Evolutionary conservation across 208 protist genomes (phyloP).

Genomic region (Trypanosoma melophagium): DNA sequence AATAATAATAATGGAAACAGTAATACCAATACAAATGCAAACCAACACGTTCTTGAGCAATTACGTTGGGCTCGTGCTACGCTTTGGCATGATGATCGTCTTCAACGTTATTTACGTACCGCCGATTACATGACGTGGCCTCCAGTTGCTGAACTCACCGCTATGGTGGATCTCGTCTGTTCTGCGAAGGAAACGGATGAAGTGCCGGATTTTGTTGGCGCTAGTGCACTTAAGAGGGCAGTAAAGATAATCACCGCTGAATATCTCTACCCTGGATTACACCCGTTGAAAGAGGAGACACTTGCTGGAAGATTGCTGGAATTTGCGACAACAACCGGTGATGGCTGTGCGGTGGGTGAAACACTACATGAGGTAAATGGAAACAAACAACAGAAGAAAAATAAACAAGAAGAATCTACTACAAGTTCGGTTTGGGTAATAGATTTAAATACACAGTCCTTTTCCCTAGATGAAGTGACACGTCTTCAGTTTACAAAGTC

Average conservation of each 20-base stretch:
- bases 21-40: too few relatives aligned
- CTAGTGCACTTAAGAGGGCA: constrained; percentile 37
- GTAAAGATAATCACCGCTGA: constrained; percentile 42
- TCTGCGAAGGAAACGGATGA: constrained; percentile 49
- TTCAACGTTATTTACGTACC: constrained; percentile 49
- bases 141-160: constrained; percentile 28
- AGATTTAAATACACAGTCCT: constrained; percentile 29
- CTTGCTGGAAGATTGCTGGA: constrained; percentile 40
- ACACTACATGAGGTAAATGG: constrained; percentile 1
- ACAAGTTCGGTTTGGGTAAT: constrained; percentile 38
- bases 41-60: constrained; percentile 30
- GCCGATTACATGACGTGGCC: constrained; percentile 58
- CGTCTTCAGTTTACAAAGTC: constrained; percentile 34
- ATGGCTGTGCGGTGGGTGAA: constrained; percentile 17
- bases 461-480: constrained; percentile 35
- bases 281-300: constrained; percentile 49
- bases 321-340: constrained; percentile 29
- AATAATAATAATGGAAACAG: too few relatives aligned
- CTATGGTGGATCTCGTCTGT: constrained; percentile 45
- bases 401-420: background rate
- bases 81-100: constrained; percentile 39
- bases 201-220: constrained; percentile 29
- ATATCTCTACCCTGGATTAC: constrained; percentile 48
- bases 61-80: constrained; percentile 57
- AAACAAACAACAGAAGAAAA: background rate